phyloP scores from a whole-genome alignment of 1,284 basidiomycete genomes.

The Inonotus obliquus region DNA sequence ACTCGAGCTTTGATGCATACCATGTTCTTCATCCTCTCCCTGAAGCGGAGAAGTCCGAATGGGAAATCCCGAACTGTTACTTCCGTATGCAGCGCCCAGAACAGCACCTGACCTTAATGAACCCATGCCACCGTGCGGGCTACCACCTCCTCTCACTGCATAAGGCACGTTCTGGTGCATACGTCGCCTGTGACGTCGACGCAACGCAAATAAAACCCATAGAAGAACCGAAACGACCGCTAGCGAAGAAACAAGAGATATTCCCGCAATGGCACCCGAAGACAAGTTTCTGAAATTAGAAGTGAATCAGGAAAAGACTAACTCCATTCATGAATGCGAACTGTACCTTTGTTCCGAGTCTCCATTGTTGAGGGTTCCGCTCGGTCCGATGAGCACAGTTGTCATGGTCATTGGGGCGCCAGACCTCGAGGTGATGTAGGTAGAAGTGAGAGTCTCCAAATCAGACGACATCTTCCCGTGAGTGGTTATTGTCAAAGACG shows the following conservation, averaged over 20 bases:
- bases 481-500: neutral
- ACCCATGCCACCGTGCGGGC: neutral
- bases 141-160: neutral
- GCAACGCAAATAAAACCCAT: constrained; percentile 10
- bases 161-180: neutral
- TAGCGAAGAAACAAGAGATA: constrained; percentile 1
- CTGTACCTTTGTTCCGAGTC: neutral
- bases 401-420: constrained; percentile 10
- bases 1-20: neutral
- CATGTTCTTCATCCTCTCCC: constrained; percentile 11
- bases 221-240: constrained; percentile 6
- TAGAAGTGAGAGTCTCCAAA: constrained; percentile 9
- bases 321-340: neutral
- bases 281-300: constrained; percentile 1
- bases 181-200: constrained; percentile 5
- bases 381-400: constrained; percentile 10
- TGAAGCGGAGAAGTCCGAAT: constrained; percentile 13
- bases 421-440: neutral
- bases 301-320: too few relatives aligned
- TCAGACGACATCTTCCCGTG: neutral
- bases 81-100: neutral
- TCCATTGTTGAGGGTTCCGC: constrained; percentile 9
- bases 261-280: constrained; percentile 11
- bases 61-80: constrained; percentile 4
- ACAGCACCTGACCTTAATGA: neutral